Conservation (phyloP, 1,284 basidiomycete species). For the Nidula niveotomentosa region DNA sequence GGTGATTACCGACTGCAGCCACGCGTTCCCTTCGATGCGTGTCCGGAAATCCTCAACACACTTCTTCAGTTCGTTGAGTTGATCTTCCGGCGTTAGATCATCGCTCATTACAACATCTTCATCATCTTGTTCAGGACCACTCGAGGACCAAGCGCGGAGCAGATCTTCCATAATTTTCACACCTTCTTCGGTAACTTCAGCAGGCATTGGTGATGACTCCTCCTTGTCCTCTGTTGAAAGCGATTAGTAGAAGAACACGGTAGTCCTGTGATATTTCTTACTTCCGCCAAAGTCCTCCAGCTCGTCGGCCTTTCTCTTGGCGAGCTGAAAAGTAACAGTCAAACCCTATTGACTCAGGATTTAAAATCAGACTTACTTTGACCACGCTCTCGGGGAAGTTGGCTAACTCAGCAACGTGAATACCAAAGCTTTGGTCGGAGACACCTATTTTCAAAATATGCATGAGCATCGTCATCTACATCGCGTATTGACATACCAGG, state of each 20-base stretch:
- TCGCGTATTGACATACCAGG: conserved; percentile 57
- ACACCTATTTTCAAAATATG: conserved; percentile 46
- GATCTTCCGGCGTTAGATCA: conserved; percentile 44
- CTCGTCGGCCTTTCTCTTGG: conserved; percentile 94
- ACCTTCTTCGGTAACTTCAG: conserved; percentile 75
- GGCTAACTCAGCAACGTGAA: conserved; percentile 95
- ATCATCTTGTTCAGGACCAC: conserved; percentile 19
- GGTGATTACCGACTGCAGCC: conserved; percentile 54
- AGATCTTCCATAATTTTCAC: conserved; percentile 82
- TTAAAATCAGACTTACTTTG: conserved; percentile 33
- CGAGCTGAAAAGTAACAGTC: conserved; percentile 54
- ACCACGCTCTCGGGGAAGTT: conserved; percentile 96
- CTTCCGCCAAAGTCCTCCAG: conserved; percentile 87
- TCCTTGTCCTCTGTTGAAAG: conserved; percentile 27
- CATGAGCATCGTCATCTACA: not conserved
- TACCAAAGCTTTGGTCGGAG: conserved; percentile 97
- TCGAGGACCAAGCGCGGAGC: conserved; percentile 70
- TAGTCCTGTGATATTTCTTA: not conserved
- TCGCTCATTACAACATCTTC: conserved; percentile 63
- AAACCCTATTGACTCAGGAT: not conserved
- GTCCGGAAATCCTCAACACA: conserved; percentile 70
- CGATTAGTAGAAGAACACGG: conserved; percentile 8
- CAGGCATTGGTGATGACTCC: conserved; percentile 41
- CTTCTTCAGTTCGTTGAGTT: conserved; percentile 66
- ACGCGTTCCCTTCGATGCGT: conserved; percentile 73